Percentiles rank a stretch among this genome's conserved stretches.
Evolutionary conservation across 306 rosid species (phyloP).

Genomic region (Styphnolobium japonicum): DNA sequence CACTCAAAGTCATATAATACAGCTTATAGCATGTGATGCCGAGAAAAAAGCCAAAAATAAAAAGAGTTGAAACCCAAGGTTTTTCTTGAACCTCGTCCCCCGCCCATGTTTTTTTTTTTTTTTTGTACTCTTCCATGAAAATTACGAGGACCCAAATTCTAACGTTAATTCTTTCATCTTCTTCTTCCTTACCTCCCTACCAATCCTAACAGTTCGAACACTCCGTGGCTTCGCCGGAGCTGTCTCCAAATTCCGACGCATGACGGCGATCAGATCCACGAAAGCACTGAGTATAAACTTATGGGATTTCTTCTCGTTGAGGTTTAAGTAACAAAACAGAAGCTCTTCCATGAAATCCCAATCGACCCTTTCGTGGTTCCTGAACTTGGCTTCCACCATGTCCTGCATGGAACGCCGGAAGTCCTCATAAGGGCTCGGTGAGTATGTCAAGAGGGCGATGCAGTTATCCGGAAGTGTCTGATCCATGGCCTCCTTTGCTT

Average conservation of each 20-base stretch:
- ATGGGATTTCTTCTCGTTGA: constrained; percentile 62
- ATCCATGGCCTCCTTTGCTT: neutral
- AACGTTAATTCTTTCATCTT: constrained; percentile 26
- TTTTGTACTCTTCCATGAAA: neutral
- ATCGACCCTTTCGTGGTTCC: constrained; percentile 35
- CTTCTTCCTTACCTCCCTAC: constrained; percentile 12
- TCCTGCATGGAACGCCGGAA: constrained; percentile 70
- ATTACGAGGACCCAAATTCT: constrained; percentile 14
- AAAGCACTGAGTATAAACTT: constrained; percentile 66
- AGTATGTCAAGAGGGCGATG: constrained; percentile 48
- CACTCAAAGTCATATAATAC: constrained; percentile 17
- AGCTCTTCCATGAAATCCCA: constrained; percentile 91
- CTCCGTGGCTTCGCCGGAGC: constrained; percentile 33
- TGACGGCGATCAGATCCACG: constrained; percentile 51
- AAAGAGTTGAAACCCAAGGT: neutral
- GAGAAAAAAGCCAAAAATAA: constrained; percentile 5
- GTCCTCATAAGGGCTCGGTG: constrained; percentile 51
- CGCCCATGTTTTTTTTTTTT: neutral
- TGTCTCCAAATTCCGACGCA: constrained; percentile 35
- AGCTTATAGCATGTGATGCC: constrained; percentile 38
- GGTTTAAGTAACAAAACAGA: constrained; percentile 50
- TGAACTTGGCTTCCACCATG: constrained; percentile 45
- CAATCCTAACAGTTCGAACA: constrained; percentile 34
- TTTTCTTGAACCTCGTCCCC: neutral
- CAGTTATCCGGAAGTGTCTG: constrained; percentile 44